Conservation (phyloP, 139 green algal genomes). For the Chlorella sp. region DNA sequence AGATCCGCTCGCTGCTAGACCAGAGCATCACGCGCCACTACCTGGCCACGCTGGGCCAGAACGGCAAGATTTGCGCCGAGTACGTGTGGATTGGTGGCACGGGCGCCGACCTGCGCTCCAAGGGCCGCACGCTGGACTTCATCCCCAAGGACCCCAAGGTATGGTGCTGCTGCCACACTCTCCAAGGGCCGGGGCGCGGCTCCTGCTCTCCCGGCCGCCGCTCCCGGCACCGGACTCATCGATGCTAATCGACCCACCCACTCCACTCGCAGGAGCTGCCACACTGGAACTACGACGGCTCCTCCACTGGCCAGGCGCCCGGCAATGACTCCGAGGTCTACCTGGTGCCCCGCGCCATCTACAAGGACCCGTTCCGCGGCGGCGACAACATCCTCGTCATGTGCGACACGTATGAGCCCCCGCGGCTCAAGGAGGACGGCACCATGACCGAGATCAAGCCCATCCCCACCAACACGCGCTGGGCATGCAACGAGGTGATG, state of each 20-base stretch:
- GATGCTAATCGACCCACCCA: background rate
- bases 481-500: conserved; percentile 56
- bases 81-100: conserved; percentile 92
- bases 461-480: conserved; percentile 92
- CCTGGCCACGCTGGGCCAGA: conserved; percentile 28
- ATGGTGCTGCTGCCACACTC: too few relatives aligned
- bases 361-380: conserved; percentile 31
- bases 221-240: too few relatives aligned
- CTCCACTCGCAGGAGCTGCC: conserved; percentile 64
- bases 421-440: conserved; percentile 55
- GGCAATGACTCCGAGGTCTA: conserved; percentile 85
- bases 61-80: conserved; percentile 71
- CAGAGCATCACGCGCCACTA: conserved; percentile 47
- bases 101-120: conserved; percentile 69
- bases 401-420: conserved; percentile 90
- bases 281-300: conserved; percentile 96
- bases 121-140: conserved; percentile 48
- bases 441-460: conserved; percentile 52
- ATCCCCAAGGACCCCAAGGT: conserved; percentile 35
- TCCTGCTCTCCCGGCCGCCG: too few relatives aligned
- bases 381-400: conserved; percentile 95
- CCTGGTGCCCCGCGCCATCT: conserved; percentile 69
- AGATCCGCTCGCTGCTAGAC: conserved; percentile 40
- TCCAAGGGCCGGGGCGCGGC: too few relatives aligned
- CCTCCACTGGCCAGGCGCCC: conserved; percentile 85